Evolutionary conservation across 495 filamentous ascomycete genomes (phyloP).

Genomic region (Hyaloscypha variabilis): DNA sequence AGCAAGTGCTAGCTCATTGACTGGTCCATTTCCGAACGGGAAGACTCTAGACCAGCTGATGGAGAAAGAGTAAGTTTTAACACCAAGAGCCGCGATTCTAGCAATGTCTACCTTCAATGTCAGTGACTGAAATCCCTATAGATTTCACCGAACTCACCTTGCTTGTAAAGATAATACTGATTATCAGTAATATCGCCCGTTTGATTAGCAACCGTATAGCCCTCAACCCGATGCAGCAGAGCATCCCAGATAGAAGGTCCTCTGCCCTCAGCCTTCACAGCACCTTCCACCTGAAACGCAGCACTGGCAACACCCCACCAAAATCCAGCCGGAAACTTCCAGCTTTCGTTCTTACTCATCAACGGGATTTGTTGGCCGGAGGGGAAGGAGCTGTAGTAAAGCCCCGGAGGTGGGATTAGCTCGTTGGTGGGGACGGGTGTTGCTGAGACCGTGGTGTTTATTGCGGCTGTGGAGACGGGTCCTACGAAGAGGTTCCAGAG

Average conservation of each 20-base stretch:
- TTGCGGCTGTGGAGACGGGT: constrained; percentile 22
- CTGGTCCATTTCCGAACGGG: constrained; percentile 44
- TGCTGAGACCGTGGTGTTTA: constrained; percentile 26
- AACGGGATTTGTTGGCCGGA: constrained; percentile 24
- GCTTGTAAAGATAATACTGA: constrained; percentile 50
- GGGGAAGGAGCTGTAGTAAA: constrained; percentile 26
- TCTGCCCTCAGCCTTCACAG: constrained; percentile 31
- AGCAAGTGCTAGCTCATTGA: constrained; percentile 42
- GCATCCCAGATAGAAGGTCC: constrained; percentile 33
- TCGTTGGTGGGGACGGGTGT: constrained; percentile 28
- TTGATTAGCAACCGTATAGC: constrained; percentile 38
- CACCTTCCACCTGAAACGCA: constrained; percentile 43
- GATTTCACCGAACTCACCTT: constrained; percentile 24
- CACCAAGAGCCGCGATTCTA: constrained; percentile 40
- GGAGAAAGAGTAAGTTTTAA: constrained; percentile 41
- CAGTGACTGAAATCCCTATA: background rate
- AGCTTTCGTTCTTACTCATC: constrained; percentile 23
- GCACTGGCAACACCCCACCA: constrained; percentile 34
- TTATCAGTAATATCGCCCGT: constrained; percentile 45
- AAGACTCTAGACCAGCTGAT: constrained; percentile 49
- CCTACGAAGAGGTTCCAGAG: constrained; percentile 31
- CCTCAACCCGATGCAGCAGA: constrained; percentile 24
- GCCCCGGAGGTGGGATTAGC: constrained; percentile 26
- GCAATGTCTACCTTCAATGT: constrained; percentile 39
- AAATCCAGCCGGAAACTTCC: constrained; percentile 32